Conservation (phyloP, 345 rosid species). For the Raphanus sativus region DNA sequence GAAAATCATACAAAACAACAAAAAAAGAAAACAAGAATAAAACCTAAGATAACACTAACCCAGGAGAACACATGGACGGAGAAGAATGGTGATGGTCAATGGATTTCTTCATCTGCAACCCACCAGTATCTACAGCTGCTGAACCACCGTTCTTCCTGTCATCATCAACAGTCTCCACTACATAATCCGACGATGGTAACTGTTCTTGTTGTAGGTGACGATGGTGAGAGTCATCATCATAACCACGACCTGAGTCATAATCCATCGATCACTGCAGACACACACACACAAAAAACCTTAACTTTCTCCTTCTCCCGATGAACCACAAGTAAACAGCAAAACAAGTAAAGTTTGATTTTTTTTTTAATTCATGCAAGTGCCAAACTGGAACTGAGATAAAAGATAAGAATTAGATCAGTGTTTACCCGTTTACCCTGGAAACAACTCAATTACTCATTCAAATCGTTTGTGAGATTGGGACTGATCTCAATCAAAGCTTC, state of each 20-base stretch:
- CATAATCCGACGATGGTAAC: slow-evolving; percentile 24
- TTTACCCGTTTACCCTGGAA: slow-evolving; percentile 77
- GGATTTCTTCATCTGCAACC: slow-evolving; percentile 32
- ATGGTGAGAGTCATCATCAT: slow-evolving; percentile 26
- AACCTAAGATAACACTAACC: slow-evolving; percentile 31
- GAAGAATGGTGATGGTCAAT: slow-evolving; percentile 31
- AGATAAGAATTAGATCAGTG: neutral
- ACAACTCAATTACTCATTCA: slow-evolving; percentile 38
- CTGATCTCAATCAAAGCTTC: neutral
- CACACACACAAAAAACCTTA: slow-evolving; percentile 14
- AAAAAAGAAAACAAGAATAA: neutral
- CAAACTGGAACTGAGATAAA: neutral
- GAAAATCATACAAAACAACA: neutral
- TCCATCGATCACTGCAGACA: slow-evolving; percentile 37
- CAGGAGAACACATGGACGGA: slow-evolving; percentile 38
- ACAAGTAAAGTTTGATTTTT: neutral
- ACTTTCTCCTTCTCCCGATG: slow-evolving; percentile 14
- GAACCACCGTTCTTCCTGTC: slow-evolving; percentile 23
- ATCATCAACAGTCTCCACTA: slow-evolving; percentile 28
- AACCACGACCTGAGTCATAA: slow-evolving; percentile 29
- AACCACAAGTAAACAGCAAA: neutral
- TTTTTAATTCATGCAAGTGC: neutral
- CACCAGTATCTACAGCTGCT: slow-evolving; percentile 24
- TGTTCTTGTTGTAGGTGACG: slow-evolving; percentile 19
- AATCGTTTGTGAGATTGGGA: no score